phyloP scores from a whole-genome alignment of 805 yeast genomes.

The Danielozyma ontarioensis region DNA sequence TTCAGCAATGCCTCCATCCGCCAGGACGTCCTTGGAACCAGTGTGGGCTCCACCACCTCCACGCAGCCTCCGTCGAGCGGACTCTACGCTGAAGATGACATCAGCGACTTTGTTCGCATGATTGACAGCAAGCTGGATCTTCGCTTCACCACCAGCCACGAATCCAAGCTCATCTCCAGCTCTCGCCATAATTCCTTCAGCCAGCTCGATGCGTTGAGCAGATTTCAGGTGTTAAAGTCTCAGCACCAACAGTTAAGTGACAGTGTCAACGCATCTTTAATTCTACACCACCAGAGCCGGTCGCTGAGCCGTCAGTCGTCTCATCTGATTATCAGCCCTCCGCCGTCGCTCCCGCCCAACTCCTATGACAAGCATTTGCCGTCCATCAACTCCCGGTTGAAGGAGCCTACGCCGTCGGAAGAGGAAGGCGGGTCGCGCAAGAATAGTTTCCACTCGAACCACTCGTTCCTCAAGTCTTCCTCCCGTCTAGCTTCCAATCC shows the following conservation, averaged over 20 bases:
- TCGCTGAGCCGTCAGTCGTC: conserved; percentile 25
- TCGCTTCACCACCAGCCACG: conserved; percentile 22
- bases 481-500: conserved; percentile 16
- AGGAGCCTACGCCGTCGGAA: conserved; percentile 13
- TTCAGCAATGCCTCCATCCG: conserved; percentile 24
- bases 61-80: conserved; percentile 37
- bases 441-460: conserved; percentile 6
- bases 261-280: conserved; percentile 47
- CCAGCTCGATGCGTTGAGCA: conserved; percentile 42
- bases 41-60: conserved; percentile 29
- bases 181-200: conserved; percentile 10
- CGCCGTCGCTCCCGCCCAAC: conserved; percentile 18
- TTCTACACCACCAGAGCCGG: conserved; percentile 22
- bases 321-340: conserved; percentile 24
- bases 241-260: conserved; percentile 54
- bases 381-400: conserved; percentile 28
- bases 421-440: conserved; percentile 2
- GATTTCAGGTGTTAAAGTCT: conserved; percentile 47
- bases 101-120: conserved; percentile 66
- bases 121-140: conserved; percentile 61
- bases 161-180: conserved; percentile 10
- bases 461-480: conserved; percentile 14
- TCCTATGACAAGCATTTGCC: conserved; percentile 27
- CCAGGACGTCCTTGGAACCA: conserved; percentile 19
- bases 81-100: conserved; percentile 49